Conservation (phyloP, 1,284 basidiomycete genomes). For the Cronartium quercuum region DNA sequence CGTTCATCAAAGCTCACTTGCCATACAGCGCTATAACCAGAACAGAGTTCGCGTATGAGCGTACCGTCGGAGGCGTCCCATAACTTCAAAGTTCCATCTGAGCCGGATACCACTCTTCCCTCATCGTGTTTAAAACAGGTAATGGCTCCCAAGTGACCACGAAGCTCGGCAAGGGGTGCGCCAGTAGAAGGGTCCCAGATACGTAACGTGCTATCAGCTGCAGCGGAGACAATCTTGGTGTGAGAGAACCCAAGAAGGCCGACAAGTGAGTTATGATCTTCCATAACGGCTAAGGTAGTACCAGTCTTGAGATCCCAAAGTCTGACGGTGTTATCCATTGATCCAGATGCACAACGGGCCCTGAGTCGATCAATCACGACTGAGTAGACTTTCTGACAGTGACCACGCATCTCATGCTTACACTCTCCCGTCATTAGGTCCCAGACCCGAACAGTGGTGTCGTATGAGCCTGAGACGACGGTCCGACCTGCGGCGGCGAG, state of each 20-base stretch:
- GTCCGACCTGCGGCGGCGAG: conserved; percentile 82
- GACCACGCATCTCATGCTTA: conserved; percentile 71
- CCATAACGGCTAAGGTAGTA: conserved; percentile 66
- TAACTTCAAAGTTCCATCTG: conserved; percentile 91
- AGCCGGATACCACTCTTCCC: conserved; percentile 85
- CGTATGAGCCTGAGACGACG: conserved; percentile 89
- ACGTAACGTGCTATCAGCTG: conserved; percentile 83
- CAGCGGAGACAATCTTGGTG: conserved; percentile 81
- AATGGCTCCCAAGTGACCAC: conserved; percentile 84
- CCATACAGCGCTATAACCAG: conserved; percentile 85
- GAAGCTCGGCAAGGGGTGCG: conserved; percentile 68
- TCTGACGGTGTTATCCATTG: conserved; percentile 90
- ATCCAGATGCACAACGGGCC: conserved; percentile 83
- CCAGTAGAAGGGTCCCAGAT: conserved; percentile 84
- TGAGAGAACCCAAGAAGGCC: conserved; percentile 57
- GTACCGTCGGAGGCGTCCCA: conserved; percentile 84
- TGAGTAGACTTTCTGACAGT: conserved; percentile 83
- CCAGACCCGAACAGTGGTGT: conserved; percentile 87
- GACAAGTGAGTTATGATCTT: conserved; percentile 48
- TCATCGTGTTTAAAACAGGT: conserved; percentile 97
- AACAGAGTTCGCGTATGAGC: conserved; percentile 74
- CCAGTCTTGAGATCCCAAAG: conserved; percentile 82
- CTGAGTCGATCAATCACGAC: conserved; percentile 58
- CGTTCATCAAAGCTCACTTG: conserved; percentile 87
- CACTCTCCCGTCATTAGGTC: conserved; percentile 81